Evolutionary conservation across 2,329 filamentous ascomycete species (phyloP).

Genomic region (Thermothelomyces thermophilus): DNA sequence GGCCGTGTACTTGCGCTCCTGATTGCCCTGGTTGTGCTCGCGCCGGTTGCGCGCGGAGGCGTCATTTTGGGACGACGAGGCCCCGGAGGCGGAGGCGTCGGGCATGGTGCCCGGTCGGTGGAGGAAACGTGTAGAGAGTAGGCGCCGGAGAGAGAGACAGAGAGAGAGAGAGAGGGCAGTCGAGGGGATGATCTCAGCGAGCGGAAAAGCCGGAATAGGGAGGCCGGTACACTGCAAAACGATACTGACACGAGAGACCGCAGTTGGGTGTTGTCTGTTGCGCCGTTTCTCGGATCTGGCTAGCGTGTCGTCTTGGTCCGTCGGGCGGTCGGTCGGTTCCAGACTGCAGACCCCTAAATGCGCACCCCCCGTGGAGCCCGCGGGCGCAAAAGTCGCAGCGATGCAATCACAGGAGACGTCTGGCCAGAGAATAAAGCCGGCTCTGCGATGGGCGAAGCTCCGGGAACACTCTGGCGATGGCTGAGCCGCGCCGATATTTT

Average conservation of each 20-base stretch:
- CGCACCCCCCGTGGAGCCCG: too few relatives aligned
- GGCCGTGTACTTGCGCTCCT: conserved; percentile 70
- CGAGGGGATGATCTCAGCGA: too few relatives aligned
- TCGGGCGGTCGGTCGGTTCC: too few relatives aligned
- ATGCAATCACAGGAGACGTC: too few relatives aligned
- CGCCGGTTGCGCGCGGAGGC: conserved; percentile 39
- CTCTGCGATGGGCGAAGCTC: not conserved
- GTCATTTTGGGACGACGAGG: conserved; percentile 39
- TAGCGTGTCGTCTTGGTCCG: too few relatives aligned
- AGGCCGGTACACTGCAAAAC: not conserved
- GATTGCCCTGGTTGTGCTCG: conserved; percentile 70
- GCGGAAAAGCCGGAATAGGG: not conserved
- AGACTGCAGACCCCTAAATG: too few relatives aligned
- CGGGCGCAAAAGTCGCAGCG: too few relatives aligned
- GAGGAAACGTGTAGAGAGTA: not conserved
- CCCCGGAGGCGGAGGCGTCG: conserved; percentile 49
- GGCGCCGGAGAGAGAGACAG: not conserved
- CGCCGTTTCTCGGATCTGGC: not conserved
- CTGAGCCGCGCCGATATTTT: not conserved
- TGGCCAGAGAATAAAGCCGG: too few relatives aligned
- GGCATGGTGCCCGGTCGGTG: conserved; percentile 31
- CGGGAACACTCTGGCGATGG: not conserved
- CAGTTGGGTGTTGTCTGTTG: too few relatives aligned
- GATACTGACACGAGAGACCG: too few relatives aligned
- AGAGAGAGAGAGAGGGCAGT: too few relatives aligned